Evolutionary conservation across 371 early-diverging fungal species (phyloP), one percentile per base, ranked within the genome.

Genomic region (Paramicrosporidium saccamoebae): DNA sequence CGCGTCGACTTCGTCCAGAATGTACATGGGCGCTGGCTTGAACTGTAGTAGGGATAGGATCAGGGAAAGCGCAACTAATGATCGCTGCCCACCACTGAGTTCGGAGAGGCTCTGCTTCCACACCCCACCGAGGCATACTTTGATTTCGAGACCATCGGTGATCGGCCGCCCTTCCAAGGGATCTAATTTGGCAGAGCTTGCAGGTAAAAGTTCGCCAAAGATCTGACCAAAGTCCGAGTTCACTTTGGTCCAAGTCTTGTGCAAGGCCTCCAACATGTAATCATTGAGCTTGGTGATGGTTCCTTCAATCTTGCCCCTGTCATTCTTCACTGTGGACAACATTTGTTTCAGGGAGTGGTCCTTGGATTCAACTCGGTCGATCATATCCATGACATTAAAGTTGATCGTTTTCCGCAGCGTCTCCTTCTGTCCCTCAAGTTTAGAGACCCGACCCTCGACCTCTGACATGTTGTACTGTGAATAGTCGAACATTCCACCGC

Each of bases 11-110:
- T 99, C 98, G 50, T 99, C 99, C 21, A 99, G 54, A 44, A 98
- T 86, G 46, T 98, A 99, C 82, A 99, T 90, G 2, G 98, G 97
- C 0, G 97, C 94, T 3, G 98, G 95, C 39, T 86, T 94, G 46
- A 82, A 94, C 46, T 88, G 88, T 7, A 99, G 56, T 19, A 95
- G 52, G 7, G 94, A 64, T 23, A 99, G 55, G 28, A 99, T 94
- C 23, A 98, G 42, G 2, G 97, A 79, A 10, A 99, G 53, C 0
- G 98, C 98, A 14, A 47, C 41, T 15, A 46, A 33, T 10, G 44
- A 48, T n/a, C 92, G 48, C 48, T 98, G 98, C 0, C 99, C 99
- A 39, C 99, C 99, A 39, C 82, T 81, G 7, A 99, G 47, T 45
- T 99, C 98, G 1, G 72, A 66, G 25, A 97, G 44, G 27, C 78